These are phyloP conservation scores for Saturnispora ahearnii DNA, from an alignment of 805 yeast genomes.

Conservation along the genomic window DNA sequence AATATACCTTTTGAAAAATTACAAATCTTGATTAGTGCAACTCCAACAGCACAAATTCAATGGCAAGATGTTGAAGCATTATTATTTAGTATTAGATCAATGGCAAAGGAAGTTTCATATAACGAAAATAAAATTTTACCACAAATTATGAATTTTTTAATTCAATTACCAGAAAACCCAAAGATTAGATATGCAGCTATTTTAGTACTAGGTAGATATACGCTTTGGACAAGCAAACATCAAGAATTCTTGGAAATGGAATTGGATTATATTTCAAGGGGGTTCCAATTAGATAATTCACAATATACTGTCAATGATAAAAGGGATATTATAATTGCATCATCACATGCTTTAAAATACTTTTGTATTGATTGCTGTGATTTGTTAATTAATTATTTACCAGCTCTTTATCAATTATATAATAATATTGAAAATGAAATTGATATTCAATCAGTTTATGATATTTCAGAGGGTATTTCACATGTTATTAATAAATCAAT, in stretches of 20 bases:
- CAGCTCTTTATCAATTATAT: constrained; percentile 70
- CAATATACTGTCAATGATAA: constrained; percentile 12
- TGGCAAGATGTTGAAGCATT: constrained; percentile 94
- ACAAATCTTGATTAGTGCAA: constrained; percentile 26
- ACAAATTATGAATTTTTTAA: constrained; percentile 57
- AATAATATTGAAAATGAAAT: constrained; percentile 43
- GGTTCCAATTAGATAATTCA: constrained; percentile 36
- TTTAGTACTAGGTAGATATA: constrained; percentile 87
- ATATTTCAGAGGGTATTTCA: constrained; percentile 83
- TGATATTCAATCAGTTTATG: constrained; percentile 62
- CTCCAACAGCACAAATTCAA: constrained; percentile 21
- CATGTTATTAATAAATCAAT: constrained; percentile 53
- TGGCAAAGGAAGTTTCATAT: constrained; percentile 83
- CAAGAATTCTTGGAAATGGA: constrained; percentile 77
- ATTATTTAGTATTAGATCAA: constrained; percentile 77
- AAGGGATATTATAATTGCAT: constrained; percentile 61
- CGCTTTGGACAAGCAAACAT: constrained; percentile 89
- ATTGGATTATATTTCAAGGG: constrained; percentile 72
- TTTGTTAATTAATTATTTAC: constrained; percentile 55
- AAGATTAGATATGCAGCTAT: constrained; percentile 90
- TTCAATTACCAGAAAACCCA: constrained; percentile 72
- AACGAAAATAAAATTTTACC: constrained; percentile 63
- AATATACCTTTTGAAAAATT: constrained; percentile 60
- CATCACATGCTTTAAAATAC: constrained; percentile 88
- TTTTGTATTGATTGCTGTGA: constrained; percentile 86